Evolutionary conservation across 1,139 yeast species (phyloP).

Genomic region (Saccharomyces hybrid): DNA sequence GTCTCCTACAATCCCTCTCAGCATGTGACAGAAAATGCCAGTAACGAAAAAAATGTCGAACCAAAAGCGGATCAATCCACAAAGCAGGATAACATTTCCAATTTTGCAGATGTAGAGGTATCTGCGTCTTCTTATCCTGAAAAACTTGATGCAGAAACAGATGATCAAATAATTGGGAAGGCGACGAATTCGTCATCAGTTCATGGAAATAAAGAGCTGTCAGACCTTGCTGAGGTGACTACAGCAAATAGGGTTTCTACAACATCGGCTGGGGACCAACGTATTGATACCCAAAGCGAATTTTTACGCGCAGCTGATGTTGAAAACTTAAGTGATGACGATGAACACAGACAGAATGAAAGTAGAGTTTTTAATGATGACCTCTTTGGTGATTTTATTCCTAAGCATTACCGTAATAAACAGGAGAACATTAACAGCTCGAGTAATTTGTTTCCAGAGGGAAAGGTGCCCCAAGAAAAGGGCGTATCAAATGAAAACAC

Average conservation of each 20-base stretch:
- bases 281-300: background rate
- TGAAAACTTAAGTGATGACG: background rate
- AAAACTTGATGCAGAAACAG: background rate
- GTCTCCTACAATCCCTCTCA: background rate
- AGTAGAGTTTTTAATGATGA: conserved; percentile 25
- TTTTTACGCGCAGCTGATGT: background rate
- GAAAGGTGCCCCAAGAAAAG: conserved; percentile 1
- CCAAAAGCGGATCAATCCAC: background rate
- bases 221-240: background rate
- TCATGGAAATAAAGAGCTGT: background rate
- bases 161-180: background rate
- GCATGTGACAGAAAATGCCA: background rate
- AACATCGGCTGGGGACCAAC: background rate
- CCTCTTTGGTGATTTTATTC: conserved; percentile 24
- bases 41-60: background rate
- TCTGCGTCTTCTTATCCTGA: background rate
- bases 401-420: conserved; percentile 2
- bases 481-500: background rate
- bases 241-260: background rate
- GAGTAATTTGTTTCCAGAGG: background rate
- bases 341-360: conserved; percentile 3
- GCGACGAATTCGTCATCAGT: background rate
- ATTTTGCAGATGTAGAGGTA: background rate
- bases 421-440: background rate
- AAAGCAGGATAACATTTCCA: background rate